Evolutionary conservation across 768 basidiomycete species (phyloP).

Genomic region (Rhodosporidiobolus sp.): DNA sequence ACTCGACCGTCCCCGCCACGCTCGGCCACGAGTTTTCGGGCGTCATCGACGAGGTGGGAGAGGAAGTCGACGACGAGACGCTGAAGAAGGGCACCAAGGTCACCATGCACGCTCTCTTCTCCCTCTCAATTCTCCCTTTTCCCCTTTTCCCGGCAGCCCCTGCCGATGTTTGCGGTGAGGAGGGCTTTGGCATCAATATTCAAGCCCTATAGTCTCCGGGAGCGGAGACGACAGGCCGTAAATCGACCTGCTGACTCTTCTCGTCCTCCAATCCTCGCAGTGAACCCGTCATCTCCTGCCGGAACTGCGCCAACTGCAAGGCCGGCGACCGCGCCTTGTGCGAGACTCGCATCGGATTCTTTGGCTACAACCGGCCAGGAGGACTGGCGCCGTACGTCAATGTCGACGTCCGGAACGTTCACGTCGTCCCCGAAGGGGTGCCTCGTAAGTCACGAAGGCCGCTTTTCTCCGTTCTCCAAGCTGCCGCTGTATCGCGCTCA

Average conservation of each 20-base stretch:
- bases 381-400: constrained; percentile 54
- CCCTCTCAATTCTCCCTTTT: neutral
- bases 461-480: too few species aligned
- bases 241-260: neutral
- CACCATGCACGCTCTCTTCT: constrained; percentile 41
- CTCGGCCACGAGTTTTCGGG: constrained; percentile 55
- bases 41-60: constrained; percentile 43
- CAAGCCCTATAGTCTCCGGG: too few species aligned
- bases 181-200: too few species aligned
- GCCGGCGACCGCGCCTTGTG: neutral
- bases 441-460: constrained; percentile 50
- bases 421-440: constrained; percentile 51
- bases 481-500: too few species aligned
- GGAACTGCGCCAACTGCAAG: constrained; percentile 48
- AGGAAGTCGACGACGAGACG: constrained; percentile 47
- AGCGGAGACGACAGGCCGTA: too few species aligned
- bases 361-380: constrained; percentile 45
- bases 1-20: constrained; percentile 52
- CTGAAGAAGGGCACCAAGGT: constrained; percentile 49
- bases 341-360: constrained; percentile 18
- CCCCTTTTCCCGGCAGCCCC: neutral
- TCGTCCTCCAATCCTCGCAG: constrained; percentile 40
- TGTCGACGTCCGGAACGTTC: constrained; percentile 50
- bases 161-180: too few species aligned
- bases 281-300: constrained; percentile 54